Conservation (phyloP, 2,329 filamentous ascomycete genomes). For the Periconia macrospinosa region DNA sequence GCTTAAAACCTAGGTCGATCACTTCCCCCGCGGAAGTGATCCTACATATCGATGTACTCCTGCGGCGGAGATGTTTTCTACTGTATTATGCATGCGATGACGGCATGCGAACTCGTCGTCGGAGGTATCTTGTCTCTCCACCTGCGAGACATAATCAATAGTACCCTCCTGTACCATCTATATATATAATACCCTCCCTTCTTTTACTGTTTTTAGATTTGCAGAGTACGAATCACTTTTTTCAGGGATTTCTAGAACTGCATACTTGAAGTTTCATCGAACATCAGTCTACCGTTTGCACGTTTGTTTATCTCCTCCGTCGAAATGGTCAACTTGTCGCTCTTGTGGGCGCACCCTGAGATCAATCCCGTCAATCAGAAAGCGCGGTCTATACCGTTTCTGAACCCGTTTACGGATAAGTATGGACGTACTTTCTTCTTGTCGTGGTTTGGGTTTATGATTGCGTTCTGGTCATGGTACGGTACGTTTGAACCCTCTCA, state of each 20-base stretch:
- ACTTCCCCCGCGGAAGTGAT: slow-evolving; percentile 17
- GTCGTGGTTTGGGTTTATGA: slow-evolving; percentile 81
- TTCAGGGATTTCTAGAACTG: no score
- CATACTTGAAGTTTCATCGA: no score
- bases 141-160: no score
- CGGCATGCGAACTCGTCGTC: neutral
- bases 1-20: slow-evolving; percentile 9
- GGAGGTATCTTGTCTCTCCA: no score
- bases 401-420: slow-evolving; percentile 71
- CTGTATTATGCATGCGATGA: neutral
- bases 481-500: slow-evolving; percentile 16
- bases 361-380: slow-evolving; percentile 82
- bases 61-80: slow-evolving; percentile 9
- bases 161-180: neutral
- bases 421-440: slow-evolving; percentile 90
- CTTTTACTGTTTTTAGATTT: neutral
- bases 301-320: neutral
- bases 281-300: neutral
- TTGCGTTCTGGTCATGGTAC: slow-evolving; percentile 79
- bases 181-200: neutral
- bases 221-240: no score
- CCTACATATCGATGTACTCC: slow-evolving; percentile 2
- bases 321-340: slow-evolving; percentile 18
- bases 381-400: slow-evolving; percentile 72
- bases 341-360: slow-evolving; percentile 57